Evolutionary conservation across 2,329 filamentous ascomycete species (phyloP), one percentile per base, ranked within the genome.

Genomic region (Magnaporthiopsis rhizophila): DNA sequence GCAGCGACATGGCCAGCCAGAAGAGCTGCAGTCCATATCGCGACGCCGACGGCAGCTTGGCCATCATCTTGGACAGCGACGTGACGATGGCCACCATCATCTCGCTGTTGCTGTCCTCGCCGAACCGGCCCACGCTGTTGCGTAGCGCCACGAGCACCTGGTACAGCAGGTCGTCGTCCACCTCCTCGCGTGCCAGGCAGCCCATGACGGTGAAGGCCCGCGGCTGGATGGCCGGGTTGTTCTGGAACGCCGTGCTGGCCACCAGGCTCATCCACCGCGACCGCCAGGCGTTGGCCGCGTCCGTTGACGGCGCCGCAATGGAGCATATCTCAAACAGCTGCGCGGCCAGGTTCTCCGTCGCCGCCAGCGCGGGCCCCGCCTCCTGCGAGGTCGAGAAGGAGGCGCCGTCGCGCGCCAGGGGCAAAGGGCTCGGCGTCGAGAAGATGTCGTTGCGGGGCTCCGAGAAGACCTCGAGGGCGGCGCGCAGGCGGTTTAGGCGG

Each of bases 251-350:
- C 12, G 87, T 90, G 71, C 87, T 90, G 21, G 87, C 86, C 56
- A 90, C 86, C 28, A 90, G 77, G 69, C 86, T 89, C 87, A 90
- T 89, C 87, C 87, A 90, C 26, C 87, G 82, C 26, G 87, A 87
- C 32, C 87, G 83, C 87, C 87, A 90, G 21, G 84, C 82, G 69
- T 90, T 90, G 28, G 86, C 83, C 69, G 87, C 78, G 68, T 89
- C 86, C 11, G 85, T 75, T 0, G 86, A 86, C 13, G 86, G 84
- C 15, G 87, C 87, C 3, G 87, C 86, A 21, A 87, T 77, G 2
- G 81, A 79, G 67, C 85, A 89, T 18, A 88, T 80, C 65, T 90
- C 87, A 62, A 88, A 86, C 24, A 90, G 74, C 1, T 88, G 73
- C 28, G 80, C 80, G 1, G 86, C 86, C 8, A 90, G 77, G 62